Percentiles rank a stretch among this genome's conserved stretches.
Conservation (phyloP, 352 stramenopile species). For the Phytophthora brassicae region DNA sequence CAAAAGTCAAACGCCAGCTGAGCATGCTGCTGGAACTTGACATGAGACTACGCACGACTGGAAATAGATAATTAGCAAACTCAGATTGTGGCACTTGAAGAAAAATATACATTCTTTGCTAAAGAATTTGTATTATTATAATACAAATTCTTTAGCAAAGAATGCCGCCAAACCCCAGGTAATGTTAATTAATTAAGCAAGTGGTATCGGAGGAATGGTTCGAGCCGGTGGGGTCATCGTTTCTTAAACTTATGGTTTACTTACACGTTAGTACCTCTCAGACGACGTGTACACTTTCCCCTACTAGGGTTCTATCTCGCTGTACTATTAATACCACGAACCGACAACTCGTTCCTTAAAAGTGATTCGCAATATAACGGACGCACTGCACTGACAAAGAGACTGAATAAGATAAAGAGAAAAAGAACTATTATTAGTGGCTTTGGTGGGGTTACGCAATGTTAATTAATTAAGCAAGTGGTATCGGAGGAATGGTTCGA, state of each 20-base stretch:
- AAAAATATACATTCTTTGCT: no score
- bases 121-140: no score
- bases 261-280: slow-evolving; percentile 17
- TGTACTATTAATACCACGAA: slow-evolving; percentile 33
- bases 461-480: no score
- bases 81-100: neutral
- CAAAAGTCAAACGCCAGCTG: slow-evolving; percentile 19
- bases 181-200: no score
- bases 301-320: slow-evolving; percentile 35
- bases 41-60: slow-evolving; percentile 8
- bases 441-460: no score
- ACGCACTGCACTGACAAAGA: neutral
- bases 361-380: slow-evolving; percentile 15
- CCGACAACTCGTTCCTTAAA: slow-evolving; percentile 24
- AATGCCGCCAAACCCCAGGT: no score
- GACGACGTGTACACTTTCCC: slow-evolving; percentile 35
- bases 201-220: slow-evolving; percentile 10
- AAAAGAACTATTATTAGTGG: no score
- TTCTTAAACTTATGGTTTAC: slow-evolving; percentile 32
- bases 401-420: neutral
- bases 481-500: slow-evolving; percentile 12
- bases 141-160: no score
- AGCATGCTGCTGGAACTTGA: slow-evolving; percentile 15
- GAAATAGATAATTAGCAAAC: slow-evolving; percentile 5
- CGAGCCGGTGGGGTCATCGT: slow-evolving; percentile 25